Evolutionary conservation across 2,329 filamentous ascomycete species (phyloP).

Genomic region (Herpotrichia juniperi): DNA sequence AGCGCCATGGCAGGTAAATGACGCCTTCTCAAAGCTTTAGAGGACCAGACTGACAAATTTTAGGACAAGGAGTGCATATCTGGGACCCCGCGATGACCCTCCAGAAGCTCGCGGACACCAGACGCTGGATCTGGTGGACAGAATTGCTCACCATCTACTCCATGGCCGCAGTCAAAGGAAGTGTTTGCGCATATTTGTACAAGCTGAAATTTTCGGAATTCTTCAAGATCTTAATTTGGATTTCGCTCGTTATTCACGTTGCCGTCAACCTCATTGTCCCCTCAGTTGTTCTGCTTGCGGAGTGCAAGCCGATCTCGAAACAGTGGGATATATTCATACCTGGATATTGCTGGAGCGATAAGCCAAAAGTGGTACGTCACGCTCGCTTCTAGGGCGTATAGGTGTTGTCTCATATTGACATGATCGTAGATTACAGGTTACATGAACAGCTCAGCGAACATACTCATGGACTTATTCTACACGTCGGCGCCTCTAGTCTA

Average conservation of each 20-base stretch:
- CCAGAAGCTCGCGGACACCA: constrained; percentile 21
- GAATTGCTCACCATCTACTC: constrained; percentile 32
- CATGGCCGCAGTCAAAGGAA: constrained; percentile 36
- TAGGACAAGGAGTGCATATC: constrained; percentile 26
- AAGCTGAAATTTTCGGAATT: constrained; percentile 30
- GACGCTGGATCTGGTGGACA: constrained; percentile 26
- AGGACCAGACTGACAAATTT: constrained; percentile 19
- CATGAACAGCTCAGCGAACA: constrained; percentile 30
- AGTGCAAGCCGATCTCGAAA: constrained; percentile 13
- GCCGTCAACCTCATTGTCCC: constrained; percentile 3
- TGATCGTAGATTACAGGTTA: constrained; percentile 25
- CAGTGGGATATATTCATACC: constrained; percentile 8
- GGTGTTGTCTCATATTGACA: not conserved
- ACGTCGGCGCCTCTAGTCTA: constrained; percentile 30
- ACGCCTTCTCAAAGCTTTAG: not conserved
- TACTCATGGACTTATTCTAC: constrained; percentile 30
- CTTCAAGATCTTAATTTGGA: constrained; percentile 18
- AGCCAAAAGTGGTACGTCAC: constrained; percentile 24
- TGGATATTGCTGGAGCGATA: constrained; percentile 28
- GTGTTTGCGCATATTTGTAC: constrained; percentile 33
- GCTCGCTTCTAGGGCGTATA: not conserved
- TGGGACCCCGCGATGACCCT: constrained; percentile 31
- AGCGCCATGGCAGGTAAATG: not conserved
- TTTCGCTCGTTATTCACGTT: not conserved
- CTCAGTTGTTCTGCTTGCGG: constrained; percentile 8